Base-by-base conservation (phyloP, 2,329 filamentous ascomycete species). In the Tothia fuscella region DNA sequence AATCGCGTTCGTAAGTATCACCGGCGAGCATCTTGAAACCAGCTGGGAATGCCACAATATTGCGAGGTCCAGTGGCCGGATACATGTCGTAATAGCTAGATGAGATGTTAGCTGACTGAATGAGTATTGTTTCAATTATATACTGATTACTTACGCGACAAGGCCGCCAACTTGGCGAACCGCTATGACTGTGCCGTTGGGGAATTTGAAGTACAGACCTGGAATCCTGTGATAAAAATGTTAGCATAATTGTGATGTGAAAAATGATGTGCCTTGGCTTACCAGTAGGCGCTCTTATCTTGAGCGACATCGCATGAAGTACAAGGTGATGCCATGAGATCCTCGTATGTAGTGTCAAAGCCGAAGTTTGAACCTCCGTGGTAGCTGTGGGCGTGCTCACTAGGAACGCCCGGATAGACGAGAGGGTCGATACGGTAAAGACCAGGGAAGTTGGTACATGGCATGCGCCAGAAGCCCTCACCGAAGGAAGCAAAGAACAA, bases 261-360 rank as follows among this genome's bases (percentile, higher is more conserved):
- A 10, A n/a, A n/a, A n/a, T 14, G 26, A 9, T 29, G 14, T 14
- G 26, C 12, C 22, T 16, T 14, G 3, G 34, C 43, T 21, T 36
- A 45, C 62, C 86, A 94, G 65, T 94, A 94, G 24, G 77, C 78
- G n/a, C 85, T 93, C 63, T 78, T 81, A 63, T 94, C 87, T 62
- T 89, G 70, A 28, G 68, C 76, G 31, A 93, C 81, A 43, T 72
- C 75, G 57, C 86, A 93, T 9, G 84, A 88, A 2, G 85, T 91
- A 64, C 87, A 94, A 48, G 76, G 64, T 34, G 72, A 78, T 13
- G 53, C 59, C 4, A 69, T 53, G 12, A 94, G 71, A 30, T 74
- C 65, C 0, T 71, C 63, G 50, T 68, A 76, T 30, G 61, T 67
- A 12, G 79, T 63, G n/a, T 58, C 64, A 47, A 74, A 63, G 38